Evolutionary conservation across 108 stramenopile genomes (phyloP), one percentile per base, ranked within the genome.

Genomic region (Seminavis robusta): DNA sequence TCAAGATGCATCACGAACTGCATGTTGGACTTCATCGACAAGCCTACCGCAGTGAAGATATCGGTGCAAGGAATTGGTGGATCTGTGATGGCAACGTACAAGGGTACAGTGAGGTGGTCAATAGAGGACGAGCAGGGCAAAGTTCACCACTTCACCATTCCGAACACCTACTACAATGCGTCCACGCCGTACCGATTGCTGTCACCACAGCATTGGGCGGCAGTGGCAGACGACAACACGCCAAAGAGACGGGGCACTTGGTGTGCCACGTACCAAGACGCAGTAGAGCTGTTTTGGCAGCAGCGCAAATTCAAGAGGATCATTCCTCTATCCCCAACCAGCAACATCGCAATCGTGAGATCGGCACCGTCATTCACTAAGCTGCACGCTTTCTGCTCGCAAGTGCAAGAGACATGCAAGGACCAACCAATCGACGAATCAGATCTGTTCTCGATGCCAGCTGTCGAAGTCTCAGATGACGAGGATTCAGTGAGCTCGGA

Each of bases 121-220:
- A 56, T 56, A 8, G 6, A n/a, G 27, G 56, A 56, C 33, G 56
- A 56, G 13, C 7, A 10, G 5, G 56, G 56, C 17, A 56, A 10
- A n/a, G 19, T 29, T 9, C 42, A 43, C 56, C 24, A 21, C 26
- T 43, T 56, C 42, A 20, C 9, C 6, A 16, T 54, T 17, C 19
- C 16, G 11, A 25, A 20, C 10, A 36, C 20, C 7, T 13, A 21
- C 5, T 20, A 25, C 20, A 5, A 10, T 17, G 8, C 52, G 5
- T 9, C 10, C 23, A 9, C 38, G 19, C 52, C 52, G 17, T 54
- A 39, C 37, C 52, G 38, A 54, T 8, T 54, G 9, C 37, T 54
- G 38, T 54, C 36, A 17, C 52, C 52, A n/a, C 52, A 54, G 20
- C 52, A 54, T 36, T 54, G 52, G 52, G 37, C 52, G 8, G 37